Base-by-base conservation (phyloP, 768 basidiomycete species). In the Suillus spraguei region DNA sequence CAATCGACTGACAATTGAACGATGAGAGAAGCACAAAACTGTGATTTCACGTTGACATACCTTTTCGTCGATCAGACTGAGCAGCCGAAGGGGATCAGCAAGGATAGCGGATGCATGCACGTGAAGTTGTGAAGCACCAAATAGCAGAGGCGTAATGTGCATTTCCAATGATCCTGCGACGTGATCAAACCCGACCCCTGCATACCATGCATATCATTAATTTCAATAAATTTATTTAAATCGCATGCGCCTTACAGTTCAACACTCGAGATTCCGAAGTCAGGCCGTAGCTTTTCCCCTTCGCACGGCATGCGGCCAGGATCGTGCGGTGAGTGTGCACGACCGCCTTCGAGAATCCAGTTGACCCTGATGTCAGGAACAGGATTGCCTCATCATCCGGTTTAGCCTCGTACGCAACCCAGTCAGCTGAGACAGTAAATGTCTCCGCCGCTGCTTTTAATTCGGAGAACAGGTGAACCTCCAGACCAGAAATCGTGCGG, bases 131-230 rank as follows among this genome's bases (percentile, higher is more conserved):
- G 68, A 69, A 47, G 69, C 66, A 7, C 77, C 77, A 39, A 71
- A 76, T 14, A 75, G 64, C 35, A 74, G 64, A 22, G 80, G 75
- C 0, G 79, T 72, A 2, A 82, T 63, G 56, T 81, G 80, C 64
- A 81, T 72, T 55, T 82, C 81, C 4, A 80, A 70, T 0, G 80
- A 74, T 47, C 77, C 79, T 5, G 81, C 81, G 33, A 82, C 79
- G 59, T 82, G 81, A 59, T 82, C 81, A 53, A 82, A 79, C 17
- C 78, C 78, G 5, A 82, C 80, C 81, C 74, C 74, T 75, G 63
- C 13, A 44, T 8, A 1, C 20, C 22, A 59, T 10, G 5, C n/a
- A n/a, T n/a, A n/a, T 28, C 28, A 39, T 62, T 14, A 55, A 59
- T 22, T 17, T 38, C 14, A 59, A 22, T 32, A 1, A 9, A 14